Evolutionary conservation across 2,329 filamentous ascomycete species (phyloP), one percentile per base, ranked within the genome.

Genomic region (Aspergillus tanneri): DNA sequence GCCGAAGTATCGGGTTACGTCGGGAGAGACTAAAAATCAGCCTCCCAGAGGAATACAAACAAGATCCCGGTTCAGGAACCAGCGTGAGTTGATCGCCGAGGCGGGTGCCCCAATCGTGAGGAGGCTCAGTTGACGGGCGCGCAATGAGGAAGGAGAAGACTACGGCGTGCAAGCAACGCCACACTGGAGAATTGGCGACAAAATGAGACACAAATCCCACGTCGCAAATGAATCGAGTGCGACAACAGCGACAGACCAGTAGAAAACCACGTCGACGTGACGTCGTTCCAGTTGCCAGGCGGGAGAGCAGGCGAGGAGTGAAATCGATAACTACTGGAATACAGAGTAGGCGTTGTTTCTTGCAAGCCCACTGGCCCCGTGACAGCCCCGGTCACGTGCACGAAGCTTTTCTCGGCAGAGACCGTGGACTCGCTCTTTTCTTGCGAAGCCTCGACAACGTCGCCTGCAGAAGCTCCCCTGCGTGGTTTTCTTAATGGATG

Each of bases 401-500:
- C 3, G 5, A 21, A 11, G 43, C 55, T 57, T 65, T 67, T 67
- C 53, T 62, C 54, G 55, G 38, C 11, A 21, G 41, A 27, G 19
- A 14, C 22, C 16, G 14, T 36, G 39, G 21, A 23, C 30, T 37
- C 23, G 11, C 27, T 10, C 25, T 34, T 32, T 22, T 23, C 24
- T 30, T 46, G 23, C 30, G 25, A 16, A 49, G 39, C 32, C 37
- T 30, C 36, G 50, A 44, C 36, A 51, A 45, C 52, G 58, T 62
- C n/a, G n/a, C 24, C 27, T 46, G 23, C 30, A 30, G 18, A 49
- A 39, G 36, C 37, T 30, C 36, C 53, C 46, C 36, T 52, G 46
- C 52, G 58, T 62, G 58, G 62, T 56, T 47, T 58, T 57, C 52
- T 70, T 69, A 62, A 71, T 71, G 68, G 68, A 71, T 71, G 68